Percentiles rank a stretch among this genome's conserved stretches.
Conservation (phyloP, 2,329 filamentous ascomycete species). For the Ophiostoma himal-ulmi region DNA sequence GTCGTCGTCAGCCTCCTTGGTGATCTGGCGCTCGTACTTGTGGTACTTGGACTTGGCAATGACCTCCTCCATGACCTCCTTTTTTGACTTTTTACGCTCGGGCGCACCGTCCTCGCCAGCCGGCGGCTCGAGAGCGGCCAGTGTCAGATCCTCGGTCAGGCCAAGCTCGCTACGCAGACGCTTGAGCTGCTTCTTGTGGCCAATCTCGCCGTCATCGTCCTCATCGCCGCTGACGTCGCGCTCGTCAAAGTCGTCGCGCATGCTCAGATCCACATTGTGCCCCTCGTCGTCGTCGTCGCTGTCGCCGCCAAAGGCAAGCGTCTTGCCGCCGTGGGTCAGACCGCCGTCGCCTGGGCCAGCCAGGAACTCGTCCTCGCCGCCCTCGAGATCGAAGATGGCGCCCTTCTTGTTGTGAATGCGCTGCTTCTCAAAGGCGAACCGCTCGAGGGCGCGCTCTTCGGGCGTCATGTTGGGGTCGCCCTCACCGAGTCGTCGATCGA, state of each 20-base stretch:
- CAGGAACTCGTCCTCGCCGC: conserved; percentile 52
- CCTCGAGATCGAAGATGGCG: conserved; percentile 85
- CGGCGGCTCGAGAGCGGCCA: conserved; percentile 25
- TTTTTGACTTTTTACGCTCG: conserved; percentile 86
- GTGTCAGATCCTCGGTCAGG: conserved; percentile 35
- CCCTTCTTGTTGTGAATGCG: conserved; percentile 63
- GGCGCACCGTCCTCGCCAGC: conserved; percentile 53
- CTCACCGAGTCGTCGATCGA: conserved; percentile 93
- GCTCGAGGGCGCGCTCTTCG: conserved; percentile 84
- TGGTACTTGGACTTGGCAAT: conserved; percentile 95
- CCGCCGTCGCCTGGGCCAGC: conserved; percentile 17
- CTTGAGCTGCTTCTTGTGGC: conserved; percentile 51
- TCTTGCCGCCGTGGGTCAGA: conserved; percentile 67
- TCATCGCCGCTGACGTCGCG: conserved; percentile 60
- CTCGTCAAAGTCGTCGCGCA: conserved; percentile 72
- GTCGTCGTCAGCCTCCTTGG: conserved; percentile 90
- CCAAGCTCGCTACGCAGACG: conserved; percentile 45
- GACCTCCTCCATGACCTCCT: conserved; percentile 95
- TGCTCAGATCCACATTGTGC: too few species aligned
- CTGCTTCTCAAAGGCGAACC: conserved; percentile 85
- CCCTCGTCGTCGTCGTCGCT: conserved; percentile 34
- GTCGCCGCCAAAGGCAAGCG: conserved; percentile 59
- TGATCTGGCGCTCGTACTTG: conserved; percentile 89
- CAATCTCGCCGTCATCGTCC: conserved; percentile 56
- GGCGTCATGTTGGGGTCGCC: conserved; percentile 89